Evolutionary conservation across 2,329 filamentous ascomycete genomes (phyloP), one percentile per base, ranked within the genome.

Genomic region (Fusarium decemcellulare): DNA sequence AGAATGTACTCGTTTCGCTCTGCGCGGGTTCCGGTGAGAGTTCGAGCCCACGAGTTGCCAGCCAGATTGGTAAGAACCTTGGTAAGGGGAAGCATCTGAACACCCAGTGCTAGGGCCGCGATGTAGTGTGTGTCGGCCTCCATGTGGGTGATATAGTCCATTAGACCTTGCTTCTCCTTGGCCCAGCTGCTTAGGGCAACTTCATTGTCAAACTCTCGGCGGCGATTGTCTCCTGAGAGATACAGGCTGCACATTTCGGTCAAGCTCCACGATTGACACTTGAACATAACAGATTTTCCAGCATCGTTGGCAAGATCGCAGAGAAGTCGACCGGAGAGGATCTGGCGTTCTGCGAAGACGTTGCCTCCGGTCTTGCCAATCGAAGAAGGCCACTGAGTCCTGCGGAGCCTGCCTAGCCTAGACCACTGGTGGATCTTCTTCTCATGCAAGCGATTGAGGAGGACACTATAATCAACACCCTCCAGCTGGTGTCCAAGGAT

Each of bases 1-100:
- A 99, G 77, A 93, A 99, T 99, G 86, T 97, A 99, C 82, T 99
- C 96, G 81, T 99, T 99, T 37, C 96, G 93, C 83, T 99, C 96
- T 9, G 96, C 96, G 77, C 96, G 92, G 18, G 96, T 99, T 80
- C 96, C 96, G 39, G 94, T 98, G 42, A 99, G 84, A 3, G 96
- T 99, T 77, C 96, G 91, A 58, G 95, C 95, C 96, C 96, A 99
- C 1, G 96, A 98, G 80, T 99, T 99, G 73, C 96, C 96, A 66
- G 96, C 96, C 78, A 99, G 85, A 75, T 98, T 98, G 14, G 96
- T 99, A 68, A 99, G 85, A 51, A 98, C 93, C 80, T 98, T 98
- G 23, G 95, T 97, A 57, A 99, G 84, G 14, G 96, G 93, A 46
- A 99, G 86, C 84, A 99, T 93, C 80, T 99, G 96, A 27, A 97